Base-by-base conservation (phyloP, 805 yeast species). In the Grigorovia yakushimaensis region DNA sequence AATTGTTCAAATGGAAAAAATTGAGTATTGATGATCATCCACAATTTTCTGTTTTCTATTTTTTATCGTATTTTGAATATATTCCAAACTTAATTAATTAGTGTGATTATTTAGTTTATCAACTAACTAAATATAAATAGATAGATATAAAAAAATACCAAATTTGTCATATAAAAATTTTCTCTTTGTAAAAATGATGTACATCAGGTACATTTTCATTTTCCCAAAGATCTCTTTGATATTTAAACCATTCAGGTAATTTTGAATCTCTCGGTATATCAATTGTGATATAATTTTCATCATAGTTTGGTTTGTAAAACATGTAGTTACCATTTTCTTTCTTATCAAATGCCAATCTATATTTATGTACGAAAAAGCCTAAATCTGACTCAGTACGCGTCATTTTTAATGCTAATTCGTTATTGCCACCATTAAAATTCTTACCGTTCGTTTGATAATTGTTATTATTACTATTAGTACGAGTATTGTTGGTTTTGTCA, bases 181-280 rank as follows among this genome's bases (percentile, higher is more conserved):
- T 59, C 47, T 65, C 69, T 47, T 59, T 58, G 51, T 64, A 63
- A 38, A 61, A 62, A 41, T 58, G 58, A 50, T 61, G 64, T n/a
- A 61, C 62, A 44, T 60, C 64, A 5, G 59, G 60, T 2, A 56
- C 65, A 44, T 62, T 65, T 44, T 62, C 72, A 42, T 62, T 65
- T 54, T 83, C 88, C 94, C 91, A 85, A 46, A 69, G 58, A 50
- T 79, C 75, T 49, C 89, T 63, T 49, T 84, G 84, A 27, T 67
- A 62, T 19, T 69, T 69, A 55, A 86, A 85, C 96, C 96, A 88
- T 1, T 60, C 68, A 0, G 95, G 95, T n/a, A 88, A 68, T 39
- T 73, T 69, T 11, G 70, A 64, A 44, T 81, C 88, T 8, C 73
- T 67, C 0, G 95, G 95, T 6, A 84, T 70, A 44, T 67, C 68